Conservation (phyloP, 768 basidiomycete genomes). For the Rickenella mellea region DNA sequence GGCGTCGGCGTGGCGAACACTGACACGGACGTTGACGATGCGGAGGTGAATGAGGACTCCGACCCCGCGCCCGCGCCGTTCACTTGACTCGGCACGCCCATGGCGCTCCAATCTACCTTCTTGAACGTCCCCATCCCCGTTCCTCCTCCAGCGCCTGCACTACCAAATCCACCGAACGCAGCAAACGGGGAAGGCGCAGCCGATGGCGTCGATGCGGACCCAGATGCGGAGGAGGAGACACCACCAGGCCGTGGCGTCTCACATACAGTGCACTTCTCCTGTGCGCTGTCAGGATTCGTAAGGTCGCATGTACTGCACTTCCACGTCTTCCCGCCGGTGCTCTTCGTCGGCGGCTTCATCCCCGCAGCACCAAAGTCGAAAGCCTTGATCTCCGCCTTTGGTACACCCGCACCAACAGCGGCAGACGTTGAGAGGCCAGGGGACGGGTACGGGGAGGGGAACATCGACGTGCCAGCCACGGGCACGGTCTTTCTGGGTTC, state of each 20-base stretch:
- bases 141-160: too few species aligned
- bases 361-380: conserved; percentile 62
- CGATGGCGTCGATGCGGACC: neutral
- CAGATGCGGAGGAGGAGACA: too few species aligned
- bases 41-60: too few species aligned
- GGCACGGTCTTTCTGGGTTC: neutral
- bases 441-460: conserved; percentile 3
- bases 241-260: conserved; percentile 25
- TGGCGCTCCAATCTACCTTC: too few species aligned
- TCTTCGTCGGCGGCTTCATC: conserved; percentile 29
- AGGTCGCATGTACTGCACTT: conserved; percentile 44
- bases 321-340: conserved; percentile 32
- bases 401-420: conserved; percentile 6
- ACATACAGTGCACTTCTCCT: conserved; percentile 36
- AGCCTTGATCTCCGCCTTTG: conserved; percentile 20
- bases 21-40: too few species aligned
- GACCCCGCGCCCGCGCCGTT: too few species aligned
- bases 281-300: conserved; percentile 25
- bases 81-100: too few species aligned
- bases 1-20: too few species aligned
- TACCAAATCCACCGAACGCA: too few species aligned
- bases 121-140: too few species aligned
- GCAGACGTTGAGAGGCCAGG: neutral
- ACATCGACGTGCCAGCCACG: conserved; percentile 11
- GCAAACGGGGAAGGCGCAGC: conserved; percentile 1